Conservation (phyloP, 83 land plant species). For the Diphasiastrum complanatum region DNA sequence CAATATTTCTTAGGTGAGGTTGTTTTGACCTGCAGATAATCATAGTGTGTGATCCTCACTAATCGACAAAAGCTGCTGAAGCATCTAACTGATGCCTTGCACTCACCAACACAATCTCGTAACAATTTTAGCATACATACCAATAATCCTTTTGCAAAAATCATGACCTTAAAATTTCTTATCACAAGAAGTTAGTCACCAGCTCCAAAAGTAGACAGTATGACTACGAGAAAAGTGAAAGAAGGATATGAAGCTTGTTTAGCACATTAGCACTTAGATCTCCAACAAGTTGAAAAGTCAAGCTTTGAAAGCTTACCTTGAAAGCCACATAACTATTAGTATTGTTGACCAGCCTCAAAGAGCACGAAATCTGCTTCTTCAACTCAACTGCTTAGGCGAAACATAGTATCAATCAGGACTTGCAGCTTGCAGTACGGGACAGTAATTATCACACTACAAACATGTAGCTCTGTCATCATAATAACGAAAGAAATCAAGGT, state of each 20-base stretch:
- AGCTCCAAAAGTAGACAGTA: no score
- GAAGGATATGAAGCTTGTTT: neutral
- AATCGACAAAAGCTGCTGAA: neutral
- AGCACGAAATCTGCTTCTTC: slow-evolving; percentile 17
- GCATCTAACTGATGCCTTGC: neutral
- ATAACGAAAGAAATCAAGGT: no score
- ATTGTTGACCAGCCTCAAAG: slow-evolving; percentile 12
- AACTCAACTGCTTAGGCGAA: slow-evolving; percentile 11
- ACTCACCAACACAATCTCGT: neutral
- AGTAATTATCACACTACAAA: no score
- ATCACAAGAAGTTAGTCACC: no score
- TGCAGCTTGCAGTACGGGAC: no score
- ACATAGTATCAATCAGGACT: no score
- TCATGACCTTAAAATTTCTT: no score
- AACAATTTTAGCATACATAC: no score
- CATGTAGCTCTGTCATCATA: no score
- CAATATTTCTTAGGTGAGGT: slow-evolving; percentile 24
- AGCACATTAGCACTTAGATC: neutral
- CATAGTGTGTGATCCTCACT: neutral
- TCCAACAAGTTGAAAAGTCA: neutral
- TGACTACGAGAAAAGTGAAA: no score
- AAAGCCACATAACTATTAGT: slow-evolving; percentile 17
- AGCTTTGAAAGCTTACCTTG: slow-evolving; percentile 6
- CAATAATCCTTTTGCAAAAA: no score
- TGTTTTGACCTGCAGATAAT: slow-evolving; percentile 14